These are phyloP conservation scores for Vitis hybrid DNA, from an alignment of 177 flowering plant species.

Conservation along the genomic window DNA sequence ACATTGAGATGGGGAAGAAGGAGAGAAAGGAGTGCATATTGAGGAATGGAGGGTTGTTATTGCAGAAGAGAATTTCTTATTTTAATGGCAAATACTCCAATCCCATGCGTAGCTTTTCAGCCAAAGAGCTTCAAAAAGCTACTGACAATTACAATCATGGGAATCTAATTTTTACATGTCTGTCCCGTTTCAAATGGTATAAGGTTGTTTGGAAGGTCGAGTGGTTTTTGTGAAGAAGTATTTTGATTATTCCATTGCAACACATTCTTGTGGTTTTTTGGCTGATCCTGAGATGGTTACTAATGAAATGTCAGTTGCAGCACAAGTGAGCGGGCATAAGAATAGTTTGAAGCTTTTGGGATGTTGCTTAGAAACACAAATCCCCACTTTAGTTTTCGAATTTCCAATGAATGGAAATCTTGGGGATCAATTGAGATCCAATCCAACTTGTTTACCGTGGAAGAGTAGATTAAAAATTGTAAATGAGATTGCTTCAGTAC, in stretches of 20 bases:
- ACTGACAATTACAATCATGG: slow-evolving; percentile 4
- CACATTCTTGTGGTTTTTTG: too few species aligned
- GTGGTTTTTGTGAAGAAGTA: slow-evolving; percentile 1
- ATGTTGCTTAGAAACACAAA: slow-evolving; percentile 15
- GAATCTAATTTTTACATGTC: neutral
- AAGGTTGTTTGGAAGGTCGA: neutral
- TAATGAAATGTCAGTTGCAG: neutral
- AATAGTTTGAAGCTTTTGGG: slow-evolving; percentile 20
- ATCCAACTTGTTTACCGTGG: neutral
- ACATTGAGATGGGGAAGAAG: too few species aligned
- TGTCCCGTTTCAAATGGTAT: neutral
- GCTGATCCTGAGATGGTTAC: neutral
- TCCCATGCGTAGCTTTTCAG: slow-evolving; percentile 9
- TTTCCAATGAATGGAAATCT: neutral
- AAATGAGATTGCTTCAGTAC: slow-evolving; percentile 8
- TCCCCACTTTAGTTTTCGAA: slow-evolving; percentile 12
- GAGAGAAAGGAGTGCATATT: neutral
- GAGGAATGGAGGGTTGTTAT: slow-evolving; percentile 2
- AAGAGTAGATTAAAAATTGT: slow-evolving; percentile 14
- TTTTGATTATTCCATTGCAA: too few species aligned
- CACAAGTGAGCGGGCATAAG: slow-evolving; percentile 7
- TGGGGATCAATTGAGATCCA: neutral
- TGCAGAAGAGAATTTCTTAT: slow-evolving; percentile 3
- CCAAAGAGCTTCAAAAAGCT: slow-evolving; percentile 5
- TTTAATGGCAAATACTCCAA: slow-evolving; percentile 7